Evolutionary conservation across 371 early-diverging fungal species (phyloP), one percentile per base, ranked within the genome.

Genomic region (Mortierella sp.): DNA sequence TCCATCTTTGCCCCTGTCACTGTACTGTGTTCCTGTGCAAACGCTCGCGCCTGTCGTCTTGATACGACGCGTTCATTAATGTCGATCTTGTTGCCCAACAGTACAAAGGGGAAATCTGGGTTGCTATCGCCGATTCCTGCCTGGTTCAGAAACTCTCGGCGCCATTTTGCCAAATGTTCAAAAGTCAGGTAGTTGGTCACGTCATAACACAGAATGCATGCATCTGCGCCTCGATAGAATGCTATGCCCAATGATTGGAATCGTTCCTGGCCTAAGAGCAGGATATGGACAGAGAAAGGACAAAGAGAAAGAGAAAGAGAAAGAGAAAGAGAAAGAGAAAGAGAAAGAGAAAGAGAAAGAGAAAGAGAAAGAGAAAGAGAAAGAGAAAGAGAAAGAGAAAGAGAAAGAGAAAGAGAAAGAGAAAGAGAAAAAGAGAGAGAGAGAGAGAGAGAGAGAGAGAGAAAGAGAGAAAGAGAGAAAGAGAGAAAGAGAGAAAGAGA

Each of bases 71-170:
- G 85, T 56, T 96, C 95, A 70, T 95, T 93, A 63, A 97, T 80
- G 76, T 99, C 99, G 44, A 96, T 91, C 85, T 99, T 99, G 85
- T 99, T 99, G 59, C 98, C 99, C 18, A 97, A 79, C 23, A 96
- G 88, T 15, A 96, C 89, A 76, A 97, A 92, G 11, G 97, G 96
- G 72, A 97, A 96, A 79, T 93, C 91, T 0, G 76, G 76, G 47
- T 92, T 90, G 3, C 94, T 93, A 66, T 95, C 93, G 26, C 92
- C 84, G 52, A 95, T 92, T 44, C 89, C 91, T n/a, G 91, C 89
- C 79, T 97, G 95, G 52, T 94, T 88, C 68, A 96, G 71, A 61
- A 98, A 97, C 82, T 97, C 98, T 62, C 93, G 91, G 63, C 97
- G 84, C 98, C 98, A 98, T 66, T 90, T 91, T 62, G 75, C 90